phyloP scores from a whole-genome alignment of 441 rosid species.

The Daphne laureola region DNA sequence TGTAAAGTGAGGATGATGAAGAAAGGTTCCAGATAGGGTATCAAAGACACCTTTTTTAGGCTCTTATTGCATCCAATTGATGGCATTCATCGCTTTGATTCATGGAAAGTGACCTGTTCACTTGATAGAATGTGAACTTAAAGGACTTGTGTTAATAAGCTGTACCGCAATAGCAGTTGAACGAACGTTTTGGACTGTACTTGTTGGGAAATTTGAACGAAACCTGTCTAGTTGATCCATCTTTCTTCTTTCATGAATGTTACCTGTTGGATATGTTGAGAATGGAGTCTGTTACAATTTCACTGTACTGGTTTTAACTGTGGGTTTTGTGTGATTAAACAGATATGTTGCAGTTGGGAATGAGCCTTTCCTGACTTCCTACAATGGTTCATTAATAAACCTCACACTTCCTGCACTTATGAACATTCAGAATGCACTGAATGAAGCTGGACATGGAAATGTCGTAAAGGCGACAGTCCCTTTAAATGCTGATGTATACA shows the following conservation, averaged over 20 bases:
- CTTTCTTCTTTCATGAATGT: too few relatives aligned
- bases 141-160: too few relatives aligned
- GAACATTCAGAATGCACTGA: conserved; percentile 91
- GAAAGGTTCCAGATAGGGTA: not conserved
- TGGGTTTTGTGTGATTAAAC: conserved; percentile 5
- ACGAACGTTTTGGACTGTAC: too few relatives aligned
- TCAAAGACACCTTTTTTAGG: too few relatives aligned
- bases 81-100: too few relatives aligned
- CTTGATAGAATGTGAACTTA: too few relatives aligned
- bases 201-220: too few relatives aligned
- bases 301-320: not conserved
- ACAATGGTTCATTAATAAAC: conserved; percentile 65
- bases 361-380: conserved; percentile 76
- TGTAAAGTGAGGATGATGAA: not conserved
- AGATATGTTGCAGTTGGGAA: conserved; percentile 94
- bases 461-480: conserved; percentile 89
- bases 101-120: too few relatives aligned
- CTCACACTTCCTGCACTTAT: conserved; percentile 84
- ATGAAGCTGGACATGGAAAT: conserved; percentile 67
- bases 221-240: too few relatives aligned
- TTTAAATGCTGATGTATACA: conserved; percentile 77
- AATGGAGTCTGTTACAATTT: not conserved
- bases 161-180: too few relatives aligned
- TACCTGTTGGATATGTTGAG: not conserved
- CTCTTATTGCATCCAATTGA: too few relatives aligned